Base-by-base conservation (phyloP, 2,329 filamentous ascomycete species). In the Trichoderma sp. region DNA sequence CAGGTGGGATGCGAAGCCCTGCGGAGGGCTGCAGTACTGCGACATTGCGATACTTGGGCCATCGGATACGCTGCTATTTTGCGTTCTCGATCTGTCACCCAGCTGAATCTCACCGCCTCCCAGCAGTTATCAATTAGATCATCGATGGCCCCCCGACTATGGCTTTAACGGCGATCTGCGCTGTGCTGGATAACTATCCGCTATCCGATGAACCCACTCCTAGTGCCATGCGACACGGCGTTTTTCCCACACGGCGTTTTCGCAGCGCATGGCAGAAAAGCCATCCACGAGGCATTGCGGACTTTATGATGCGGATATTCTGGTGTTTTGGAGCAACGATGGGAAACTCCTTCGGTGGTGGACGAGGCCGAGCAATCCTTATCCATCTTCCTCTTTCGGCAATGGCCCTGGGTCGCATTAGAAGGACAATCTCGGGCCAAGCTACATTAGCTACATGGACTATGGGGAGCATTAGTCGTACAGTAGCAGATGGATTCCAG, bases 71-170 rank as follows among this genome's bases (percentile, higher is more conserved):
- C 8, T 49, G 46, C n/a, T 32, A 8, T 18, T 46, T 46, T 26
- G 39, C 14, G 51, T 51, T 66, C 46, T 46, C 54, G 54, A 66
- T 66, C 63, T 59, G 54, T 66, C 54, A 66, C 21, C 21, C 51
- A 58, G 34, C 52, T 43, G 52, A 46, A 66, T 66, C 63, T 59
- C 63, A 66, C 63, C 63, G 54, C 54, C 54, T 34, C 49, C 32
- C 26, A 18, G 39, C 5, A 55, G 49, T 21, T 21, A 52, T 39
- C 49, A 24, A 58, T 58, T 46, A 66, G 52, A 56, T 58, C 63
- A 66, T 65, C 28, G 8, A 28, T 46, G 13, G n/a, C 32, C 32
- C 30, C 3, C 30, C 43, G 37, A 2, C 21, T 46, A 24, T 49
- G 24, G 18, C 46, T 24, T 18, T 1, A 21, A 21, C n/a, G 8